Evolutionary conservation across 2,329 filamentous ascomycete species (phyloP), one percentile per base, ranked within the genome.

Genomic region (Dactylonectria estremocensis): DNA sequence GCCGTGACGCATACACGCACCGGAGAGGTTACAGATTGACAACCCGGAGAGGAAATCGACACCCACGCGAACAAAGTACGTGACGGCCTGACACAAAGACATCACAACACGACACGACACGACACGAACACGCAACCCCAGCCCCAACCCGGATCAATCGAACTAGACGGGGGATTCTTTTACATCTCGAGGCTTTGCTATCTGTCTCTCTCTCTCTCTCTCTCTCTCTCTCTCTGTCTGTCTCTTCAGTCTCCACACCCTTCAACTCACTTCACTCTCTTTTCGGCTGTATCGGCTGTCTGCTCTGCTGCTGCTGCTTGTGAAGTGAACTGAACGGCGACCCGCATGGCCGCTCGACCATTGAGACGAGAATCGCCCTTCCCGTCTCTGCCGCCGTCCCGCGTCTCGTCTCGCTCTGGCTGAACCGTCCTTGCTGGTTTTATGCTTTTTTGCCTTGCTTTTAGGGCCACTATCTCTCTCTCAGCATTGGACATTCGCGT

Each of bases 11-110:
- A 56, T 56, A 56, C 45, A 56, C 20, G 31, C 52, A 49, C n/a
- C 60, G 20, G 43, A 57, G 61, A 53, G 35, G 46, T 64, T 64
- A 53, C 54, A 58, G 31, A 45, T 45, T 58, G 31, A 64, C 48
- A 64, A 64, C 54, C 35, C 46, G 33, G 20, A 49, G 9, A 31
- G 20, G n/a, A 14, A 60, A 35, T 11, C 13, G 46, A 48, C 31
- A 50, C 48, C 9, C 37, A 50, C 35, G 13, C 20, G 45, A 50
- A 57, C 45, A 16, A 52, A 56, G 61, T 48, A 46, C 52, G 61
- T 56, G 61, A 56, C 43, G 46, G 45, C 28, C 40, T 37, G 18
- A 20, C 35, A 31, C 48, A 40, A 43, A 50, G 22, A 46, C 52
- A 52, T 56, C 45, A 43, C 52, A 37, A 48, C 60, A 62, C 31